Evolutionary conservation across 768 basidiomycete species (phyloP).

Genomic region (Auriculariales sp.): DNA sequence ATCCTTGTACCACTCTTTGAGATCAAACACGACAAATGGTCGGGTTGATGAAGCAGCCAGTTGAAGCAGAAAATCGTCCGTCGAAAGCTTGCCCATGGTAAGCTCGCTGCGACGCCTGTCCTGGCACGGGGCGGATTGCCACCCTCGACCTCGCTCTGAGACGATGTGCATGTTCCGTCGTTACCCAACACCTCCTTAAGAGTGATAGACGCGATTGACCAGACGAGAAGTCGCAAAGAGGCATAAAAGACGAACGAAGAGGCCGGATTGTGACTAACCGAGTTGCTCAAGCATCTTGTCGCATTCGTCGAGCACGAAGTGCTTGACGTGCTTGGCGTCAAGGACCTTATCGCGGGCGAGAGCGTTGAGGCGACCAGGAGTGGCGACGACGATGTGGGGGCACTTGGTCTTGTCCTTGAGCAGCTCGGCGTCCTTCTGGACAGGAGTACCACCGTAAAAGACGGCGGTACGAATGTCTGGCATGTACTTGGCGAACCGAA

Average conservation of each 20-base stretch:
- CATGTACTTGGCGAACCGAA: constrained; percentile 99
- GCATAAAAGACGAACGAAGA: constrained; percentile 9
- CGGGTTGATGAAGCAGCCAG: constrained; percentile 27
- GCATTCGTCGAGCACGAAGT: constrained; percentile 99
- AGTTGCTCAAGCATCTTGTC: constrained; percentile 99
- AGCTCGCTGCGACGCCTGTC: constrained; percentile 5
- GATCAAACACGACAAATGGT: constrained; percentile 26
- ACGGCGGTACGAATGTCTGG: constrained; percentile 94
- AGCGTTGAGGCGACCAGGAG: constrained; percentile 93
- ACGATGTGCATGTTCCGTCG: background rate
- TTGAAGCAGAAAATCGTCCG: constrained; percentile 9
- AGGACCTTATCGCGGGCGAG: constrained; percentile 89
- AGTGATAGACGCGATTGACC: background rate
- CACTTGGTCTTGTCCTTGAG: constrained; percentile 94
- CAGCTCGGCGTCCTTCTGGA: constrained; percentile 83
- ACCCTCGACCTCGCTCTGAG: too few species aligned
- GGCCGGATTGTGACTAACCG: constrained; percentile 73
- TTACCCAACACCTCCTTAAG: background rate
- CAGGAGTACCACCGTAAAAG: constrained; percentile 94
- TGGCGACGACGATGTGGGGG: constrained; percentile 97
- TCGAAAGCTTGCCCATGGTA: constrained; percentile 3
- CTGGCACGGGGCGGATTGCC: too few species aligned
- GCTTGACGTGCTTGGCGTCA: constrained; percentile 93
- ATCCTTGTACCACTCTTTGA: constrained; percentile 7
- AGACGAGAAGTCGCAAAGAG: background rate